Percentiles rank a stretch among this genome's conserved stretches.
Evolutionary conservation across 164 flowering plant species (phyloP).

Genomic region (Euptelea pleiosperma): DNA sequence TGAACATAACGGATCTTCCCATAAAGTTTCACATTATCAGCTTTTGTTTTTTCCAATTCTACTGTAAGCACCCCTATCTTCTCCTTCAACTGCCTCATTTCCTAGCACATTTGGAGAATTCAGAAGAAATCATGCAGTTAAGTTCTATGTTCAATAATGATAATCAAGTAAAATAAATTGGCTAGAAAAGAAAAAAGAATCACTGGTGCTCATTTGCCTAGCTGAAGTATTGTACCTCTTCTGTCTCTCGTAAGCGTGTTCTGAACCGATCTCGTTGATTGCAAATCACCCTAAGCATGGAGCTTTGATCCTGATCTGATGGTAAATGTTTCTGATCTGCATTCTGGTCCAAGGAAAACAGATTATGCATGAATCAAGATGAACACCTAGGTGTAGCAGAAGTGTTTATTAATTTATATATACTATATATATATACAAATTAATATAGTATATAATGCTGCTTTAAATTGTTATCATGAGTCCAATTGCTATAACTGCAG

Average conservation of each 20-base stretch:
- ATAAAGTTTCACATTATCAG: slow-evolving; percentile 96
- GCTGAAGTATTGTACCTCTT: slow-evolving; percentile 57
- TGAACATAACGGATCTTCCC: slow-evolving; percentile 98
- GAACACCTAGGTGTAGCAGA: not conserved
- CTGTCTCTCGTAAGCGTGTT: slow-evolving; percentile 83
- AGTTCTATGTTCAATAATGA: not conserved
- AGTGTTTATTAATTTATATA: not conserved
- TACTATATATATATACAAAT: too few relatives aligned
- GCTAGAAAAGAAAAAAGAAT: not conserved
- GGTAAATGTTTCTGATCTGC: slow-evolving; percentile 59
- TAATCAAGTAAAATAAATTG: not conserved
- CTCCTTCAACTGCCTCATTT: slow-evolving; percentile 87
- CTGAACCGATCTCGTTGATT: slow-evolving; percentile 96
- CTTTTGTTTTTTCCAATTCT: slow-evolving; percentile 87
- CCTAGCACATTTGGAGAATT: slow-evolving; percentile 42
- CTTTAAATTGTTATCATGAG: too few relatives aligned
- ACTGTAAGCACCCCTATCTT: slow-evolving; percentile 63
- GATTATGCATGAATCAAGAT: slow-evolving; percentile 9
- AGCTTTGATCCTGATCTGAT: slow-evolving; percentile 87
- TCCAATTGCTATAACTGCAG: too few relatives aligned
- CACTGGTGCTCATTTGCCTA: not conserved
- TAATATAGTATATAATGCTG: too few relatives aligned
- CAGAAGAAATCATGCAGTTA: not conserved
- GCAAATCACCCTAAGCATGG: slow-evolving; percentile 98
- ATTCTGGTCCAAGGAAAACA: slow-evolving; percentile 41